Base-by-base conservation (phyloP, 2,329 filamentous ascomycete species). In the Cladophialophora chaetospira region DNA sequence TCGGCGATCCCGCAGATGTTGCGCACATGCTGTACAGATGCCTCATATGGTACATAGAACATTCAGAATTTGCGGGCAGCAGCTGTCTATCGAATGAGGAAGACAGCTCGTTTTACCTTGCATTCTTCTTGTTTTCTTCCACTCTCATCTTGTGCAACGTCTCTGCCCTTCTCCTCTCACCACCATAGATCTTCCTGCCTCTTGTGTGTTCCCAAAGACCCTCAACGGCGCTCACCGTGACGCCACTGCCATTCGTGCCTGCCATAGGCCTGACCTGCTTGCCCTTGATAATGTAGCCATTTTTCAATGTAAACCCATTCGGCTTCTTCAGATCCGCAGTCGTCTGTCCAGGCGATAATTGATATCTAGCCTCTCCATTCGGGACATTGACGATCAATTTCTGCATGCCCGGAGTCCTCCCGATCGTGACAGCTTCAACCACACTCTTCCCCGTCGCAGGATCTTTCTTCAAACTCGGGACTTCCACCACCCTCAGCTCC, bases 151-250 rank as follows among this genome's bases (percentile, higher is more conserved):
- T 96, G 67, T 92, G 91, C 67, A 89, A 82, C 50, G 97, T 86
- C 77, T 96, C 88, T 13, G 88, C 89, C 72, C 83, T 86, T 74
- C 94, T 84, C 72, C 94, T 86, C 80, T 99, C 94, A 80, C 94
- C 94, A 69, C 94, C 94, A 74, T 97, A 92, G 65, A 99, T 87
- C 86, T 97, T 97, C 69, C 85, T 85, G 25, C 94, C 93, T 67
- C 87, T 82, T 71, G 82, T 87, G 68, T 91, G 81, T 78, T 97
- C 93, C 94, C 93, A 97, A 79, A 97, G 88, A 8, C 93, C 91
- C 72, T 97, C 92, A 55, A 86, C 84, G 19, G 89, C 81, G 62
- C 80, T 79, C 65, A 97, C 80, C 49, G 80, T 78, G 9, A 87
- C 89, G 6, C 84, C 85, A 36, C 77, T 75, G 1, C 83, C 81